phyloP scores from a whole-genome alignment of 2,329 filamentous ascomycete genomes.

The Phyllachora maydis region DNA sequence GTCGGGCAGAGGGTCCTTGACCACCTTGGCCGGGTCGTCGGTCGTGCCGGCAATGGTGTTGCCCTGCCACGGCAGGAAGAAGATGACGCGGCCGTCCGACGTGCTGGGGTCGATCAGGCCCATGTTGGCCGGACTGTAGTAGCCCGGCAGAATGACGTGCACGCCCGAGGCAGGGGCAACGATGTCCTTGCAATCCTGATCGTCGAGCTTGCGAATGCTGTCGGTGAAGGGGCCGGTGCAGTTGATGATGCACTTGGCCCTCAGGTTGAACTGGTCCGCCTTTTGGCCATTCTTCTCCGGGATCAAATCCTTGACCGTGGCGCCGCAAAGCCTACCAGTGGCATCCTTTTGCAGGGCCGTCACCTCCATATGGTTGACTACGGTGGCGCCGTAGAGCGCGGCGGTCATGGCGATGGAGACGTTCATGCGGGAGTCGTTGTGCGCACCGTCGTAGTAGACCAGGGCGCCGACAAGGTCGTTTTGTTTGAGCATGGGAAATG shows the following conservation, averaged over 20 bases:
- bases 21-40: slow-evolving; percentile 50
- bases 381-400: slow-evolving; percentile 57
- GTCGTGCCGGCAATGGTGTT: slow-evolving; percentile 74
- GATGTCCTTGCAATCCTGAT: slow-evolving; percentile 45
- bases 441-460: slow-evolving; percentile 73
- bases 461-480: slow-evolving; percentile 56
- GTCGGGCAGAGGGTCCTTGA: slow-evolving; percentile 47
- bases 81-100: slow-evolving; percentile 72
- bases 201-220: slow-evolving; percentile 62
- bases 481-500: slow-evolving; percentile 60
- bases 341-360: slow-evolving; percentile 53
- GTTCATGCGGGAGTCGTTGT: slow-evolving; percentile 80
- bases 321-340: slow-evolving; percentile 47
- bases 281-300: slow-evolving; percentile 31
- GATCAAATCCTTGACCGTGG: slow-evolving; percentile 41
- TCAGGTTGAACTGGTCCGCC: slow-evolving; percentile 41
- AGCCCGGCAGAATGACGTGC: slow-evolving; percentile 65
- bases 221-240: slow-evolving; percentile 71
- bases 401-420: slow-evolving; percentile 66
- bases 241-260: slow-evolving; percentile 65
- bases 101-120: slow-evolving; percentile 65
- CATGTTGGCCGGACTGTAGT: slow-evolving; percentile 63
- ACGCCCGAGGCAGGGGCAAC: slow-evolving; percentile 65
- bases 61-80: slow-evolving; percentile 74
- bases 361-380: slow-evolving; percentile 67